These are phyloP conservation scores for Antarctomyces pellizariae DNA, from an alignment of 495 filamentous ascomycete species.

Conservation along the genomic window DNA sequence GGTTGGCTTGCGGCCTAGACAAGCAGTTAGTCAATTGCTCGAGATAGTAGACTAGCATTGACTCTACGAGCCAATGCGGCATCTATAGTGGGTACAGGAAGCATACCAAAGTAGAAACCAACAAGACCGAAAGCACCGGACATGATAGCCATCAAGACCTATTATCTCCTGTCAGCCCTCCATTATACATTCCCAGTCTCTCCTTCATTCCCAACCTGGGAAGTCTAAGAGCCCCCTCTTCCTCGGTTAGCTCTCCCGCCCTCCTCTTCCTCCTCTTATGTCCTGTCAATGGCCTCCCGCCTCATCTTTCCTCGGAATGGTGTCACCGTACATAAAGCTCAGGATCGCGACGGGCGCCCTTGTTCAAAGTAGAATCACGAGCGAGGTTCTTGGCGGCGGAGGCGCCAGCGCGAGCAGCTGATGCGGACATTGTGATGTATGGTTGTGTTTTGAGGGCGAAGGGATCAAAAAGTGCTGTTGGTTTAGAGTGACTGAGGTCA, in stretches of 20 bases:
- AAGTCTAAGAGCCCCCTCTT: neutral
- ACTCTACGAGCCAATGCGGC: constrained; percentile 9
- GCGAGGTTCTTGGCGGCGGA: too few species aligned
- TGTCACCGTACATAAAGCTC: constrained; percentile 48
- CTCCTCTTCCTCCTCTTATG: neutral
- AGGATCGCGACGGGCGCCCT: constrained; percentile 51
- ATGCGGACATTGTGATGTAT: too few species aligned
- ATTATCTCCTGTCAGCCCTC: constrained; percentile 1
- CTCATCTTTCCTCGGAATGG: neutral
- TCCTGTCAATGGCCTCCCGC: neutral
- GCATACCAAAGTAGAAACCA: constrained; percentile 59
- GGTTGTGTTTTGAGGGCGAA: too few species aligned
- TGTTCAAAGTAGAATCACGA: too few species aligned
- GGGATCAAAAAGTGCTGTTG: too few species aligned
- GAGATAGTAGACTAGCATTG: neutral
- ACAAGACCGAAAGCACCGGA: constrained; percentile 64
- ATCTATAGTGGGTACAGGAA: constrained; percentile 4
- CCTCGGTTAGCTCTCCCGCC: neutral
- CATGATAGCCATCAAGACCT: constrained; percentile 90
- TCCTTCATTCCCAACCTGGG: neutral
- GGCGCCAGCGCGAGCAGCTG: too few species aligned
- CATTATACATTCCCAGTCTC: neutral
- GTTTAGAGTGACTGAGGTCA: too few species aligned
- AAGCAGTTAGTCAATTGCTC: constrained; percentile 10
- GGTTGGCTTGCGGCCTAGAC: constrained; percentile 60